phyloP scores from a whole-genome alignment of 768 basidiomycete species.

The Boletus reticuloceps region DNA sequence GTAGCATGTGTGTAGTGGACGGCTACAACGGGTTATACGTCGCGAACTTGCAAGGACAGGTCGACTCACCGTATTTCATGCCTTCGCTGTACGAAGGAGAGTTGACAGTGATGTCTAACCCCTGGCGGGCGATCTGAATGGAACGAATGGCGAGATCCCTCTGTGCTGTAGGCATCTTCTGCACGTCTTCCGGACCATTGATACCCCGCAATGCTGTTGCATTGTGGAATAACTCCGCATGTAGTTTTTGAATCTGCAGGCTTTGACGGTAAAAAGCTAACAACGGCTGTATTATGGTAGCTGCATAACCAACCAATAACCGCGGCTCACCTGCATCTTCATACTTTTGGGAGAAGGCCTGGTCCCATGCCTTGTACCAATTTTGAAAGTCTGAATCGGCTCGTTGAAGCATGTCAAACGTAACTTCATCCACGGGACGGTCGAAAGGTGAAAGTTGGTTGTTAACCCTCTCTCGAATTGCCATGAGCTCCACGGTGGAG shows the following conservation, averaged over 20 bases:
- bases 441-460: constrained; percentile 81
- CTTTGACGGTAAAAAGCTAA: constrained; percentile 86
- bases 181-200: constrained; percentile 81
- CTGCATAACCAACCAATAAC: constrained; percentile 1
- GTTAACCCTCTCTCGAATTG: constrained; percentile 81
- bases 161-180: constrained; percentile 78
- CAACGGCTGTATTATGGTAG: constrained; percentile 1
- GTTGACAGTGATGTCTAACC: constrained; percentile 82
- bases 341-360: constrained; percentile 76
- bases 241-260: constrained; percentile 82
- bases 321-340: constrained; percentile 66
- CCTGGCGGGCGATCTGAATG: constrained; percentile 76
- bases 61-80: constrained; percentile 78
- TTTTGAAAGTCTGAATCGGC: constrained; percentile 76
- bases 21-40: constrained; percentile 40
- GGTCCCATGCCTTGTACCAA: constrained; percentile 84
- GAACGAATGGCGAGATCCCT: constrained; percentile 77
- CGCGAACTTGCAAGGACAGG: background rate
- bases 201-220: constrained; percentile 82
- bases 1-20: constrained; percentile 92
- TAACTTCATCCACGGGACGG: constrained; percentile 68
- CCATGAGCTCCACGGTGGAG: constrained; percentile 91
- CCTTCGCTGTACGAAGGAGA: constrained; percentile 85
- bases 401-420: constrained; percentile 66
- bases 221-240: constrained; percentile 83